phyloP scores from a whole-genome alignment of 805 yeast genomes.

The Pichia occidentalis region DNA sequence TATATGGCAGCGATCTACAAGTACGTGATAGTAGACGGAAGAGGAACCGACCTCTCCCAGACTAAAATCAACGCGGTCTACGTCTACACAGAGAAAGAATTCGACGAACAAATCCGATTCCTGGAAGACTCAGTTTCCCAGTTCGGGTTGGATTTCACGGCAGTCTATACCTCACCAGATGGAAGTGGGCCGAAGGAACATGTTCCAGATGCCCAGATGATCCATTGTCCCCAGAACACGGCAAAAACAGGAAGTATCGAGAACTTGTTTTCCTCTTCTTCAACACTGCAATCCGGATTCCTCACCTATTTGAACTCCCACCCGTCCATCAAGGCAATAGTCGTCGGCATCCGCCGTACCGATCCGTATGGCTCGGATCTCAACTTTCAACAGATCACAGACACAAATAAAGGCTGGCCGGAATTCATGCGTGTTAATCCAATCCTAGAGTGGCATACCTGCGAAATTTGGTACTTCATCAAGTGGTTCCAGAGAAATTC shows the following conservation, averaged over 20 bases:
- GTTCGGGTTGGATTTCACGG: slow-evolving; percentile 48
- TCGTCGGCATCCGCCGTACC: slow-evolving; percentile 81
- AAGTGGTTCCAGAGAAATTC: slow-evolving; percentile 36
- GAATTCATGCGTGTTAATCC: slow-evolving; percentile 79
- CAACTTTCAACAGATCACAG: slow-evolving; percentile 63
- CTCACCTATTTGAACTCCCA: slow-evolving; percentile 47
- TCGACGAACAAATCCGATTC: slow-evolving; percentile 63
- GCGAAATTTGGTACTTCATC: slow-evolving; percentile 75
- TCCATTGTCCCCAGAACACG: too few relatives aligned
- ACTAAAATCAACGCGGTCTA: slow-evolving; percentile 48
- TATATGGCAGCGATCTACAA: slow-evolving; percentile 49
- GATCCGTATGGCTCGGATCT: slow-evolving; percentile 77
- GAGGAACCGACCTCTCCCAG: not conserved
- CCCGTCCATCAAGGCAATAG: slow-evolving; percentile 58
- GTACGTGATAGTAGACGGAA: slow-evolving; percentile 14
- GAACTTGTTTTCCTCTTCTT: slow-evolving; percentile 24
- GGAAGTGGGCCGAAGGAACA: too few relatives aligned
- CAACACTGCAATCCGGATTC: slow-evolving; percentile 52
- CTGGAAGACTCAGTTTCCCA: slow-evolving; percentile 45
- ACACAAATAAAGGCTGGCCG: slow-evolving; percentile 87
- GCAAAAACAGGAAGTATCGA: too few relatives aligned
- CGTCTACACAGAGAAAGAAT: slow-evolving; percentile 68
- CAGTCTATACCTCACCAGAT: slow-evolving; percentile 15
- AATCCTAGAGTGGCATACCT: slow-evolving; percentile 78
- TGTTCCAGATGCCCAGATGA: too few relatives aligned